phyloP scores from a whole-genome alignment of 78 protist genomes.

The Polysphondylium violaceum region DNA sequence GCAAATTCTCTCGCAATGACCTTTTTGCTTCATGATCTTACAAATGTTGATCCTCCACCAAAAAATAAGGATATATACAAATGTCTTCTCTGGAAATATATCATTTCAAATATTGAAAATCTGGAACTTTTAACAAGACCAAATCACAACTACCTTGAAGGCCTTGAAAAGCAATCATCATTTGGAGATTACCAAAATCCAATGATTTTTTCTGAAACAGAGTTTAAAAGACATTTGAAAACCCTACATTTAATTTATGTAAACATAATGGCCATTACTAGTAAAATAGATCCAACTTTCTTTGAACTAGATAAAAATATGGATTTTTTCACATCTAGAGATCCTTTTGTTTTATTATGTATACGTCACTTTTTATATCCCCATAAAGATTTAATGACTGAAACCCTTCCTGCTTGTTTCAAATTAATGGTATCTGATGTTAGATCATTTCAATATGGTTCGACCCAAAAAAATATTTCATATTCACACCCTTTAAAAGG shows the following conservation, averaged over 20 bases:
- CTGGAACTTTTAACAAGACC: slow-evolving; percentile 26
- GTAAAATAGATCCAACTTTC: too few species aligned
- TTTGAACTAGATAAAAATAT: too few species aligned
- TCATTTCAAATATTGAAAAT: slow-evolving; percentile 30
- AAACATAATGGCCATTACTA: not conserved
- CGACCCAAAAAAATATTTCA: not conserved
- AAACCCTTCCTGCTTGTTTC: too few species aligned
- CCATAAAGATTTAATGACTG: too few species aligned
- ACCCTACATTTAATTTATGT: slow-evolving; percentile 14
- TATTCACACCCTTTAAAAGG: not conserved
- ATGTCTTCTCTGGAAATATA: slow-evolving; percentile 35
- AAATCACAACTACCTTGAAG: too few species aligned
- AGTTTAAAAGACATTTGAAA: slow-evolving; percentile 27
- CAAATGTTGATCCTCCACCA: not conserved
- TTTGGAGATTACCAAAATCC: too few species aligned
- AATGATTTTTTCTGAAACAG: slow-evolving; percentile 17
- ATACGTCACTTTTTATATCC: slow-evolving; percentile 3
- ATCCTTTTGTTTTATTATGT: not conserved
- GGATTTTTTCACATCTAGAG: not conserved
- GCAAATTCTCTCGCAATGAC: too few species aligned
- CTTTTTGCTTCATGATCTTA: too few species aligned
- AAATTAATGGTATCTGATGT: too few species aligned
- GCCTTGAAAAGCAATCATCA: too few species aligned
- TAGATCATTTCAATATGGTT: not conserved
- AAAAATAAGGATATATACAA: too few species aligned